These are phyloP conservation scores for Fraxinus nigra DNA, from an alignment of 305 asterid genomes.

Conservation along the genomic window DNA sequence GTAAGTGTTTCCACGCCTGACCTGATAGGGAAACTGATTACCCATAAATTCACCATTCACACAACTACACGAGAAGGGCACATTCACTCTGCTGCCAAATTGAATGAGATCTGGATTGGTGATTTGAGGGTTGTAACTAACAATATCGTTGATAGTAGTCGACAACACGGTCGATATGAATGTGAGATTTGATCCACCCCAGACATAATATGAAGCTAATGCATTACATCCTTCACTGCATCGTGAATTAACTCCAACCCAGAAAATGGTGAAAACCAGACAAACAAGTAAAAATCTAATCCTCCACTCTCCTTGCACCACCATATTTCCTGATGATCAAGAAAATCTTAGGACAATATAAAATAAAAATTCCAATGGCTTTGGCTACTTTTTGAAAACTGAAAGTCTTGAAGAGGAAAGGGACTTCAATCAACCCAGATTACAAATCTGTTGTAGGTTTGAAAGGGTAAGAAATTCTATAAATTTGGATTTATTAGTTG, in stretches of 20 bases:
- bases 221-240: slow-evolving; percentile 48
- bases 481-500: slow-evolving; percentile 5
- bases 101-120: slow-evolving; percentile 34
- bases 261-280: slow-evolving; percentile 18
- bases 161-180: slow-evolving; percentile 41
- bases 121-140: slow-evolving; percentile 49
- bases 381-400: too few species aligned
- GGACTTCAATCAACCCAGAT: background rate
- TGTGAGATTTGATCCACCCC: slow-evolving; percentile 51
- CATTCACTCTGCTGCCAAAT: slow-evolving; percentile 35
- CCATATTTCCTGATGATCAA: slow-evolving; percentile 19
- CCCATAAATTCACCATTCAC: slow-evolving; percentile 44
- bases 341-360: background rate
- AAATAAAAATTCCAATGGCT: too few species aligned
- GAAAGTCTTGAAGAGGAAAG: background rate
- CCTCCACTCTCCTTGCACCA: slow-evolving; percentile 18
- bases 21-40: slow-evolving; percentile 40
- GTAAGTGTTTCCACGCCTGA: slow-evolving; percentile 35
- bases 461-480: background rate
- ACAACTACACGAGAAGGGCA: slow-evolving; percentile 62
- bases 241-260: slow-evolving; percentile 38
- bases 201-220: slow-evolving; percentile 59
- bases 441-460: background rate
- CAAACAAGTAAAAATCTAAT: slow-evolving; percentile 12
- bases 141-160: slow-evolving; percentile 35